These are phyloP conservation scores for Lojkania enalia DNA, from an alignment of 2,329 filamentous ascomycete species.

Conservation along the genomic window DNA sequence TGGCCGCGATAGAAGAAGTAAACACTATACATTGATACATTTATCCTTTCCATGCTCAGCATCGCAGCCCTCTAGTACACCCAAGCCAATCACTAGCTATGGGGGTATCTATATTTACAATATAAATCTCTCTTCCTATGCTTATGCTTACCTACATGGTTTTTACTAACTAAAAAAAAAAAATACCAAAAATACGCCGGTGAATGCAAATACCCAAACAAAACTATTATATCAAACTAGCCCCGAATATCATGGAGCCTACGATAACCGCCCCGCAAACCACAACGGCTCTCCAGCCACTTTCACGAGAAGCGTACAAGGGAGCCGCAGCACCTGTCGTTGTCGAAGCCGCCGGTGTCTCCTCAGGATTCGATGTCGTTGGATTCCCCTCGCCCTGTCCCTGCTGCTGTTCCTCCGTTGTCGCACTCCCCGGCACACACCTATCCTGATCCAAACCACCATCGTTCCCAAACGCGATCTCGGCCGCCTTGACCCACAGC, in stretches of 20 bases:
- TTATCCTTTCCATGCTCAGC: too few relatives aligned
- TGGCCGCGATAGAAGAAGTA: too few relatives aligned
- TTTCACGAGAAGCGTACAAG: slow-evolving; percentile 1
- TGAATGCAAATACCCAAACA: too few relatives aligned
- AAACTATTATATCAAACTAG: slow-evolving; percentile 17
- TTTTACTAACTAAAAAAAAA: too few relatives aligned
- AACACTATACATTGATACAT: too few relatives aligned
- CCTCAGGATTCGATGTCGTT: slow-evolving; percentile 6
- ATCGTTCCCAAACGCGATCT: slow-evolving; percentile 33
- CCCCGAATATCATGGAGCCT: slow-evolving; percentile 17
- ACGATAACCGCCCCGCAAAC: slow-evolving; percentile 15
- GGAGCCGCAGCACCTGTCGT: slow-evolving; percentile 16
- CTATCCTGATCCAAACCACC: slow-evolving; percentile 25
- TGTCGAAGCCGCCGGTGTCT: slow-evolving; percentile 6
- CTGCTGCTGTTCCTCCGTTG: slow-evolving; percentile 29
- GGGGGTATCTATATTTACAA: too few relatives aligned
- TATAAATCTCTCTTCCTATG: too few relatives aligned
- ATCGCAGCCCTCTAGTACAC: too few relatives aligned
- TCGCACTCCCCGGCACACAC: slow-evolving; percentile 36
- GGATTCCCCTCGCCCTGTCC: slow-evolving; percentile 31
- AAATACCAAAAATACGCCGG: too few relatives aligned
- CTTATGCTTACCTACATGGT: too few relatives aligned
- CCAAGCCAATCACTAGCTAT: too few relatives aligned
- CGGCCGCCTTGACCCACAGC: slow-evolving; percentile 54
- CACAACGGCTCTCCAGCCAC: slow-evolving; percentile 15